A percentile compares a stretch with the other conserved stretches of the same genome.
Conservation (phyloP, 176 grass and related monocot species). For the Ampelocalamus luodianensis region DNA sequence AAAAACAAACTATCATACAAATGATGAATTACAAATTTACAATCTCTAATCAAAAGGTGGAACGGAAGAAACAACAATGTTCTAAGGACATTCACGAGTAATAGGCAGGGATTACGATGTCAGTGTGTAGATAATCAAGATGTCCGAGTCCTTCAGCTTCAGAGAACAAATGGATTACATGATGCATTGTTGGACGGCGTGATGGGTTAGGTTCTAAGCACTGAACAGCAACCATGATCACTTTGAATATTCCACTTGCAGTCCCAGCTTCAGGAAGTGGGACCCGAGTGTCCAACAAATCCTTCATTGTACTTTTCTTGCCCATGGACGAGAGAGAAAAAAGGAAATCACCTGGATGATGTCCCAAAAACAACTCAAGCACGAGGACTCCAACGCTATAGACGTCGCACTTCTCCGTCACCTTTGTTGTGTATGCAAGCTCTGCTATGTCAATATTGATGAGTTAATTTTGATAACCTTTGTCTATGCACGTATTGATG, state of each 20-base stretch:
- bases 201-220: conserved; percentile 17
- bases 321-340: not conserved
- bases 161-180: not conserved
- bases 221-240: not conserved
- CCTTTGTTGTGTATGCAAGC: not conserved
- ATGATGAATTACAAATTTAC: too few relatives aligned
- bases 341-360: not conserved
- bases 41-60: too few relatives aligned
- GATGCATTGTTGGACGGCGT: conserved; percentile 11
- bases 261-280: not conserved
- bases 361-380: not conserved
- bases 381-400: not conserved
- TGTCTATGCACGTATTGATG: too few relatives aligned
- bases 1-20: too few relatives aligned
- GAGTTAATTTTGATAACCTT: too few relatives aligned
- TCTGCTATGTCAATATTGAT: not conserved
- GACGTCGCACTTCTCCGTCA: not conserved
- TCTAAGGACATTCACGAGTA: too few relatives aligned
- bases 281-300: not conserved
- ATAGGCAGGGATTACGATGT: too few relatives aligned
- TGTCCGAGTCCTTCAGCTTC: not conserved
- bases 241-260: not conserved
- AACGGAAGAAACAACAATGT: too few relatives aligned
- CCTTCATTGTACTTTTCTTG: not conserved
- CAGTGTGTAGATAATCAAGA: not conserved